Percentiles rank a stretch among this genome's conserved stretches.
These are phyloP conservation scores for Toxoplasma gondii DNA, from an alignment of 169 alveolate genomes.

Conservation along the genomic window DNA sequence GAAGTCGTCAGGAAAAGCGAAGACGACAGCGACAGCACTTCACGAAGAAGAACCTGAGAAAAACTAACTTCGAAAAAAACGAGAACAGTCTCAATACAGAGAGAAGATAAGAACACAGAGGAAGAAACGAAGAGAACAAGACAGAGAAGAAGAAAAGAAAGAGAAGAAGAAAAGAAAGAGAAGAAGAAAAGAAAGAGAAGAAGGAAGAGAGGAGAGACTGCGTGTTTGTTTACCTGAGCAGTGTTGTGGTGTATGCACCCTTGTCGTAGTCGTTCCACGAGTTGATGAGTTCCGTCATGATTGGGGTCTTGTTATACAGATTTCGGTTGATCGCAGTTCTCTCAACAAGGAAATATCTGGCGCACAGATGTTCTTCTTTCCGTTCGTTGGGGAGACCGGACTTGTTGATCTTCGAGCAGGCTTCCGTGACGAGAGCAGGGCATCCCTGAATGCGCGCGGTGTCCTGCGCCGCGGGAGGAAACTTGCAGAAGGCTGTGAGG, in stretches of 20 bases:
- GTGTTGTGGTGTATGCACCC: slow-evolving; percentile 55
- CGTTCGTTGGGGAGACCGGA: slow-evolving; percentile 43
- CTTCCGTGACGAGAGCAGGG: slow-evolving; percentile 59
- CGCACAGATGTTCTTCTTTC: slow-evolving; percentile 65
- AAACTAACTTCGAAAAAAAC: no score
- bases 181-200: background rate
- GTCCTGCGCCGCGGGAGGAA: slow-evolving; percentile 66
- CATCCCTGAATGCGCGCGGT: slow-evolving; percentile 62
- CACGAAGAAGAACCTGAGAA: no score
- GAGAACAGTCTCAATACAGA: no score
- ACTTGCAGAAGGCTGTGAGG: slow-evolving; percentile 55
- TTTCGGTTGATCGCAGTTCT: slow-evolving; percentile 69
- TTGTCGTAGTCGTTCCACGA: slow-evolving; percentile 68
- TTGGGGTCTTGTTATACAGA: slow-evolving; percentile 65
- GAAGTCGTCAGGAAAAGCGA: no score
- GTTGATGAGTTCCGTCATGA: slow-evolving; percentile 57
- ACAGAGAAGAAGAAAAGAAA: background rate
- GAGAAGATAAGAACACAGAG: background rate
- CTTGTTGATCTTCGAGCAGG: slow-evolving; percentile 53
- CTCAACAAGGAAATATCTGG: slow-evolving; percentile 59
- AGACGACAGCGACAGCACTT: no score
- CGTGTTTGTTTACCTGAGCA: slow-evolving; percentile 67
- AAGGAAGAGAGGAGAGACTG: no score
- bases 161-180: background rate
- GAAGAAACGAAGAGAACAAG: background rate